Evolutionary conservation across 805 yeast species (phyloP), one percentile per base, ranked within the genome.

Genomic region (Cyberlindnera amylophila): DNA sequence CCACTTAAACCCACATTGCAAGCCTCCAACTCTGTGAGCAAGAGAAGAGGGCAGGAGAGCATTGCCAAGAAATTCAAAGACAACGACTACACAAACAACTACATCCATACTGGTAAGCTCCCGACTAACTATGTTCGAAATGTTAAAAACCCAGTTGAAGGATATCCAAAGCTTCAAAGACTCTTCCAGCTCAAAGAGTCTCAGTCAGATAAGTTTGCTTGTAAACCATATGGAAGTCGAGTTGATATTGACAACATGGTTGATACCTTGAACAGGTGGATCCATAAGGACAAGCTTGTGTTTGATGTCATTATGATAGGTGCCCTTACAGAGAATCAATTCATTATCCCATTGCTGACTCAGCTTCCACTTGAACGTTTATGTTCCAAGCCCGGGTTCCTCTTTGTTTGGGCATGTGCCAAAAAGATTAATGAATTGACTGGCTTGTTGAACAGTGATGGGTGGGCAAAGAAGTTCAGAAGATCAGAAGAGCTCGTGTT

Each of bases 281-380:
- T 79, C 26, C 61, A 64, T 14, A 66, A 67, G 15, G 77, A 79
- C 43, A 70, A 74, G 7, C 56, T 86, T 30, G 77, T 76, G 46
- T 91, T 90, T 62, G 96, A 90, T 59, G 95, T 88, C 10, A 84
- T 91, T 12, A 87, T 91, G 95, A 79, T 90, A 41, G 95, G 96
- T 1, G 91, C 93, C 3, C 68, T 91, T 38, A 75, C 83, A 1
- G 90, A 85, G 50, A 80, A 83, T 55, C 89, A 81, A 55, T 73
- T 84, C 41, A 67, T 85, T 15, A 70, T 76, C 34, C 84, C 86
- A 0, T 53, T 82, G 2, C 65, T 90, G 18, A 64, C 74, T 2
- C 75, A 74, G 50, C 64, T 89, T 34, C 96, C 96, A 0, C 67
- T 90, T 5, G 82, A 79, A 49, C 79, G 71, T 54, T 65, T 90